Evolutionary conservation across 129 eudicot genomes (phyloP).

Genomic region (Arctium minus): DNA sequence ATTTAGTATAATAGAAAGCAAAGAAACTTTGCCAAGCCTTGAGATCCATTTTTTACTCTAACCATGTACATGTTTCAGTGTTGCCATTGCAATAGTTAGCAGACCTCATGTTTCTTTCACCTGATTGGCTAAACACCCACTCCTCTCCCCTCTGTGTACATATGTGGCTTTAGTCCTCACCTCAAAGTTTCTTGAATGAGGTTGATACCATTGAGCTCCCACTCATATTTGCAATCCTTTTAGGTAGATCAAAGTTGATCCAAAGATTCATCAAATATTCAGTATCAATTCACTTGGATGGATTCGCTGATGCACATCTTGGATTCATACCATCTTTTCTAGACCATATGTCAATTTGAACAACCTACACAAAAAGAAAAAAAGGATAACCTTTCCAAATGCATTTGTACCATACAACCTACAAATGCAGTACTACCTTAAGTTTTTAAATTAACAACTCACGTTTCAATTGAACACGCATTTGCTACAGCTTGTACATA

Average conservation of each 20-base stretch:
- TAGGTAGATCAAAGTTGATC: too few relatives aligned
- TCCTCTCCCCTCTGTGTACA: too few relatives aligned
- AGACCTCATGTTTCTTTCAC: neutral
- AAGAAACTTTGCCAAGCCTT: too few relatives aligned
- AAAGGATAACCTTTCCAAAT: neutral
- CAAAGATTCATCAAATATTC: neutral
- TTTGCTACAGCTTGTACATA: neutral
- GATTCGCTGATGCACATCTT: too few relatives aligned
- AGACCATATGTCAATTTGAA: neutral
- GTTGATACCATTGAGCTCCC: too few relatives aligned
- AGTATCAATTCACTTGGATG: neutral
- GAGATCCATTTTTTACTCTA: too few relatives aligned
- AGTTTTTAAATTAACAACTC: neutral
- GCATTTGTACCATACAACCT: neutral
- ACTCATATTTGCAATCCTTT: too few relatives aligned
- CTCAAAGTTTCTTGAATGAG: too few relatives aligned
- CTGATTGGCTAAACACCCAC: too few relatives aligned
- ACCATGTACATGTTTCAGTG: too few relatives aligned
- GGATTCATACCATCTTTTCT: neutral
- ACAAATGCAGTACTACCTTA: neutral
- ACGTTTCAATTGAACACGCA: neutral
- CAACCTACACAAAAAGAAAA: neutral
- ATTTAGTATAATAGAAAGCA: too few relatives aligned
- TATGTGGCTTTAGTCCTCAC: too few relatives aligned
- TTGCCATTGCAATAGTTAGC: neutral